Evolutionary conservation across 2,329 filamentous ascomycete species (phyloP).

Genomic region (Chalaropsis thielavioides): DNA sequence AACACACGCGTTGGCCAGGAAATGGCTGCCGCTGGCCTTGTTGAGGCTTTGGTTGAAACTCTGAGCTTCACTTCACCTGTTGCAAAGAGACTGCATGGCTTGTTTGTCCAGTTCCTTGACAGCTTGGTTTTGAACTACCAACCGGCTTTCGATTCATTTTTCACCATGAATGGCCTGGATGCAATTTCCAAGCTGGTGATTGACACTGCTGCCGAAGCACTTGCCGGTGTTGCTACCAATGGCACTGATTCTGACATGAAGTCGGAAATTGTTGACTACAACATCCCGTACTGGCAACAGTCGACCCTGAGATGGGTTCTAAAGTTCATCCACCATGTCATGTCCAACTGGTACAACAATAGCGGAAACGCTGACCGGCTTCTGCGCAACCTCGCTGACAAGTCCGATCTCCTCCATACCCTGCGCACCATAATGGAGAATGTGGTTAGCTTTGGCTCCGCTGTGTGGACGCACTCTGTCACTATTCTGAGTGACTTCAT

Average conservation of each 20-base stretch:
- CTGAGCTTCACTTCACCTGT: conserved; percentile 68
- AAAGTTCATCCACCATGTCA: conserved; percentile 92
- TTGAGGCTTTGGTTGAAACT: conserved; percentile 81
- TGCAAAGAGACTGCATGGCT: conserved; percentile 70
- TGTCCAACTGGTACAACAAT: conserved; percentile 56
- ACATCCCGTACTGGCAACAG: conserved; percentile 84
- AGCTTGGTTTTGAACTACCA: conserved; percentile 73
- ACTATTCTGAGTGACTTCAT: conserved; percentile 91
- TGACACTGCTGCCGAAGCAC: conserved; percentile 58
- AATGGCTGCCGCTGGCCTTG: conserved; percentile 75
- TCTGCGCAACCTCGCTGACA: conserved; percentile 86
- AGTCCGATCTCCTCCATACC: conserved; percentile 65
- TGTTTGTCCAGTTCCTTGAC: conserved; percentile 76
- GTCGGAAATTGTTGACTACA: conserved; percentile 79
- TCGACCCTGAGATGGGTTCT: conserved; percentile 87
- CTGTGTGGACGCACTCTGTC: conserved; percentile 90
- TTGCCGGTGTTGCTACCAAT: conserved; percentile 50
- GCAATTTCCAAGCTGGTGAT: conserved; percentile 79
- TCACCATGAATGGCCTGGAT: conserved; percentile 70
- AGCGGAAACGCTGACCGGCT: conserved; percentile 78
- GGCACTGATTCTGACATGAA: conserved; percentile 56
- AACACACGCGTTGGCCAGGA: conserved; percentile 42
- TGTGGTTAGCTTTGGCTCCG: conserved; percentile 66
- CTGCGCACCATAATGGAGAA: conserved; percentile 72
- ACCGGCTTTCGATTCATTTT: conserved; percentile 71